These are phyloP conservation scores for Phialocephala subalpina DNA, from an alignment of 2,329 filamentous ascomycete genomes.

Conservation along the genomic window DNA sequence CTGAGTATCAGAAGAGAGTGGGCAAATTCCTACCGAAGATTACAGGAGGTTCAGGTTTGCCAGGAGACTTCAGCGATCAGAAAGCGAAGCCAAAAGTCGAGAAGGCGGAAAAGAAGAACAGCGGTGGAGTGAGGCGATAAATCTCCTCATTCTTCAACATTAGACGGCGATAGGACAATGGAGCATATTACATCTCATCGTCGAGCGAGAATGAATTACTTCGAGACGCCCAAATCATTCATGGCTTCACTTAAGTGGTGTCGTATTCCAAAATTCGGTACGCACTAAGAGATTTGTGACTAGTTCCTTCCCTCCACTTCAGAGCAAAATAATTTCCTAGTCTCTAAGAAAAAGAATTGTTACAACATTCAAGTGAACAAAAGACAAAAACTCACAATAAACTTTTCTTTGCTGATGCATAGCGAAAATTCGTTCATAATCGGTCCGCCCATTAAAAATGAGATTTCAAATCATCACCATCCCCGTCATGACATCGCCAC, in stretches of 20 bases:
- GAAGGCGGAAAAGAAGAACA: constrained; percentile 25
- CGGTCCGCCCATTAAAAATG: not conserved
- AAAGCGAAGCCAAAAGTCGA: constrained; percentile 35
- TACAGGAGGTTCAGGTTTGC: constrained; percentile 25
- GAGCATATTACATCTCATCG: not conserved
- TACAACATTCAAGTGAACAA: not conserved
- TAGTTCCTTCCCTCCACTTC: not conserved
- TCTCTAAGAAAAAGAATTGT: not conserved
- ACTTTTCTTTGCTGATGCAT: not conserved
- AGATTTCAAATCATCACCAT: not conserved
- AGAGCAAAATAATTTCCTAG: not conserved
- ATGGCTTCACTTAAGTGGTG: not conserved
- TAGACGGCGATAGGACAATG: not conserved
- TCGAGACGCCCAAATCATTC: not conserved
- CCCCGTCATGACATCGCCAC: not conserved
- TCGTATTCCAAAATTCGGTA: not conserved
- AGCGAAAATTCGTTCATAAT: not conserved
- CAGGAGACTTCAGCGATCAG: constrained; percentile 40
- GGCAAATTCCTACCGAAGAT: constrained; percentile 78
- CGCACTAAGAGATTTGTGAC: not conserved
- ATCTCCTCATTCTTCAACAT: not conserved
- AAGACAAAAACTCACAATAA: not conserved
- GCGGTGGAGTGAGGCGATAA: constrained; percentile 3
- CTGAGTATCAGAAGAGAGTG: constrained; percentile 81
- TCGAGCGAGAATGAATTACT: not conserved